Conservation (phyloP, 805 yeast species). For the Metschnikowia bowlesiae region DNA sequence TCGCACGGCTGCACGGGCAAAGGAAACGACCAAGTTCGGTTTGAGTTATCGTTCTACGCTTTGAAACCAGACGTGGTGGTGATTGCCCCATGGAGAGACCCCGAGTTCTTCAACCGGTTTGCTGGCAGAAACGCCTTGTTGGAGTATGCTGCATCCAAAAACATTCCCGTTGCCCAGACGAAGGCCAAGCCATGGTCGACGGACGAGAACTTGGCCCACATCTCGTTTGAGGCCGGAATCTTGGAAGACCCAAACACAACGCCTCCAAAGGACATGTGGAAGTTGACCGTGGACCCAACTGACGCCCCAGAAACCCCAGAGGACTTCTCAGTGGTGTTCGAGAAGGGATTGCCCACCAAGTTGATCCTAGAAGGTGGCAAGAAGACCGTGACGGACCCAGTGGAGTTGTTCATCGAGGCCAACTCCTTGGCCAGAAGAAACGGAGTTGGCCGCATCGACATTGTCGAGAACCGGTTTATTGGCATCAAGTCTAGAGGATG, state of each 20-base stretch:
- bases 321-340: conserved; percentile 75
- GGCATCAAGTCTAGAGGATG: conserved; percentile 99
- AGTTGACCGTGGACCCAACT: conserved; percentile 89
- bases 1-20: conserved; percentile 99
- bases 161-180: conserved; percentile 93
- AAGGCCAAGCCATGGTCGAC: conserved; percentile 99
- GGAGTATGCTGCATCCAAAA: conserved; percentile 88
- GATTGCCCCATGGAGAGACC: conserved; percentile 99
- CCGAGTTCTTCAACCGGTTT: conserved; percentile 87
- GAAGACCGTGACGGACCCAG: conserved; percentile 72
- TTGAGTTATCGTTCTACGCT: conserved; percentile 95
- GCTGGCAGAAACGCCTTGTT: conserved; percentile 97
- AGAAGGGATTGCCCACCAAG: conserved; percentile 84
- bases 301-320: conserved; percentile 96
- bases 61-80: conserved; percentile 94
- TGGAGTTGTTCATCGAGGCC: conserved; percentile 87
- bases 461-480: conserved; percentile 97
- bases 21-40: conserved; percentile 99
- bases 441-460: conserved; percentile 99
- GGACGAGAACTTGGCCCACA: conserved; percentile 98
- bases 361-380: conserved; percentile 62
- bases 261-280: conserved; percentile 99
- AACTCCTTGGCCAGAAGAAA: conserved; percentile 96
- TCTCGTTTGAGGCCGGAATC: conserved; percentile 98
- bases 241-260: conserved; percentile 98